These are phyloP conservation scores for Ophiognomonia clavigignenti-juglandacearum DNA, from an alignment of 2,329 filamentous ascomycete species.

Conservation along the genomic window DNA sequence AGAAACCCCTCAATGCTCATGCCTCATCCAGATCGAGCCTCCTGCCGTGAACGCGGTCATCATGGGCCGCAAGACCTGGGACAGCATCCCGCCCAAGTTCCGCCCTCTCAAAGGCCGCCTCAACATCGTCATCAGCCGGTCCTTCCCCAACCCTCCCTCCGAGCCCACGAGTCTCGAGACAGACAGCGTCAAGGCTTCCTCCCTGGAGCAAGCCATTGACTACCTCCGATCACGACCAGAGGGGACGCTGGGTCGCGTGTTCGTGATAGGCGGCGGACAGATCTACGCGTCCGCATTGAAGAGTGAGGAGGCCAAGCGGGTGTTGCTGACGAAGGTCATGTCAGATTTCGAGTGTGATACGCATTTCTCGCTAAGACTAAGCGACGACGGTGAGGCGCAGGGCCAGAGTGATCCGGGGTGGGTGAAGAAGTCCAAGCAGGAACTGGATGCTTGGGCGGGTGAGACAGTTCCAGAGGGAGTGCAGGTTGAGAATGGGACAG, in stretches of 20 bases:
- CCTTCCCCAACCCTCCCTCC: slow-evolving; percentile 24
- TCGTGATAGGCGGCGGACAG: slow-evolving; percentile 81
- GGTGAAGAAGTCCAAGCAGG: slow-evolving; percentile 45
- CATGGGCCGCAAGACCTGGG: slow-evolving; percentile 98
- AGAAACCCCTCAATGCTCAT: not conserved
- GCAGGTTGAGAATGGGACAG: slow-evolving; percentile 58
- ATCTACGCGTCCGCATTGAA: too few species aligned
- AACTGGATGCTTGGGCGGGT: slow-evolving; percentile 60
- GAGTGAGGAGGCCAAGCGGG: slow-evolving; percentile 46
- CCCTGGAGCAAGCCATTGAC: slow-evolving; percentile 53
- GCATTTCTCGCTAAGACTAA: slow-evolving; percentile 61
- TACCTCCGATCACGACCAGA: slow-evolving; percentile 35
- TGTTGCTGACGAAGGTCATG: slow-evolving; percentile 66
- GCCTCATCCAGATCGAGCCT: slow-evolving; percentile 24
- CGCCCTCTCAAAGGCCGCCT: slow-evolving; percentile 74
- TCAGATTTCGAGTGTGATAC: slow-evolving; percentile 73
- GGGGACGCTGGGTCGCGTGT: slow-evolving; percentile 53
- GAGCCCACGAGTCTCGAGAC: slow-evolving; percentile 22
- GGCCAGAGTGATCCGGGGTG: slow-evolving; percentile 40
- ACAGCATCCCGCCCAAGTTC: slow-evolving; percentile 75
- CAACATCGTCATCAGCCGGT: slow-evolving; percentile 75
- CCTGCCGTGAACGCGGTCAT: slow-evolving; percentile 68
- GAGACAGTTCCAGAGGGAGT: slow-evolving; percentile 54
- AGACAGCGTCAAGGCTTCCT: slow-evolving; percentile 52
- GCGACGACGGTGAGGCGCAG: slow-evolving; percentile 26